Evolutionary conservation across 345 rosid genomes (phyloP), one percentile per base, ranked within the genome.

Genomic region (Aegle marmelos): DNA sequence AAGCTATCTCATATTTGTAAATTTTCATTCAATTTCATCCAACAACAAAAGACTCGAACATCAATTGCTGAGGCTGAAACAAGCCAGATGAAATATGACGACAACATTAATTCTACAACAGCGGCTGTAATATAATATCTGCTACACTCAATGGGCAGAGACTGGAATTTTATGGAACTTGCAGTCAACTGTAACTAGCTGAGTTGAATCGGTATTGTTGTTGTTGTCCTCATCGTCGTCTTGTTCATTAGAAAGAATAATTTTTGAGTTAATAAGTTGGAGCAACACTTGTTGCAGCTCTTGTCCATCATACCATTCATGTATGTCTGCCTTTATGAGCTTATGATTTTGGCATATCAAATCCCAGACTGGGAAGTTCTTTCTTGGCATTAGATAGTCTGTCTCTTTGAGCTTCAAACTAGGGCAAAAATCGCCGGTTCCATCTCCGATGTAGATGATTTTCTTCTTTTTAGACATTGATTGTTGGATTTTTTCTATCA

Each of bases 341-440:
- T 78, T 75, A 0, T 91, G 90, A 64, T 90, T 90, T 68, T 77
- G 71, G 85, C 87, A 72, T 31, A 93, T 95, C 36, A 93, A 84
- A 13, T 90, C 94, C 98, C 95, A 93, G 7, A 91, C 89, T 7
- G 98, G 98, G 63, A 83, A 95, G 27, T 88, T 82, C 83, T 92
- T 95, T 83, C 98, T 94, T 11, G 98, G 98, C 98, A 93, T 93
- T 80, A 86, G 58, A 64, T 73, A 81, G 80, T 93, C 97, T 60
- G 78, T 64, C 4, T 86, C 75, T 22, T 69, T 78, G 1, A 95
- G 97, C 86, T 82, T 92, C 82, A 95, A 79, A 78, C 89, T 86
- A 0, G 97, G 97, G 75, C 98, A 95, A 79, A 86, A 95, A 80
- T 95, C 98, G 2, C 94, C 97, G 5, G 60, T 66, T 6, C 98